phyloP scores from a whole-genome alignment of 75 land plant genomes.

The Sequoiadendron giganteum region DNA sequence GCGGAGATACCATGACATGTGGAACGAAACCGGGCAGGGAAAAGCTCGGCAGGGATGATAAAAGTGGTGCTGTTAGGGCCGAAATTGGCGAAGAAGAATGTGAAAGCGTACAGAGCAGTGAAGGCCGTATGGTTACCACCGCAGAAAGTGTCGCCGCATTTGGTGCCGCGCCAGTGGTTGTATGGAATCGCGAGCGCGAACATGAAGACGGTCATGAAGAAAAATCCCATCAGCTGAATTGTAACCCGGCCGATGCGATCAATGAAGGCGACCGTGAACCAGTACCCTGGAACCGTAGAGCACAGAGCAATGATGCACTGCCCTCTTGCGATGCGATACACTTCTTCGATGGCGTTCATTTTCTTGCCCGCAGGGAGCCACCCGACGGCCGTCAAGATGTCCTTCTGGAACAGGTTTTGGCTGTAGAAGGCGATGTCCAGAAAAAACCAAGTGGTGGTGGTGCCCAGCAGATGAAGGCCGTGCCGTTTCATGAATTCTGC shows the following conservation, averaged over 20 bases:
- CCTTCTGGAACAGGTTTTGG: conserved; percentile 36
- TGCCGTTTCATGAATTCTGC: conserved; percentile 8
- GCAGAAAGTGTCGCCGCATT: conserved; percentile 19
- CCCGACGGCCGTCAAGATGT: conserved; percentile 29
- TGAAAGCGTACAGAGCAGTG: conserved; percentile 34
- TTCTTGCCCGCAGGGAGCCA: conserved; percentile 22
- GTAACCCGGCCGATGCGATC: conserved; percentile 37
- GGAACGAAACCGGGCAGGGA: conserved; percentile 38
- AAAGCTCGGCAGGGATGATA: conserved; percentile 38
- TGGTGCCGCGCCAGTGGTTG: conserved; percentile 30
- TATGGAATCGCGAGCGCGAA: conserved; percentile 40
- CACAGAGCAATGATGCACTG: conserved; percentile 43
- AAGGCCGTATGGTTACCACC: conserved; percentile 34
- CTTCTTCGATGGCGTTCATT: conserved; percentile 39
- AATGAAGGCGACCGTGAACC: conserved; percentile 43
- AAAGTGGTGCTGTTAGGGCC: conserved; percentile 48
- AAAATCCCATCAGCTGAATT: conserved; percentile 51
- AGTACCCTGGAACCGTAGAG: conserved; percentile 44
- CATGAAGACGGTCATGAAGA: conserved; percentile 62
- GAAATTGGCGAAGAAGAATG: conserved; percentile 54
- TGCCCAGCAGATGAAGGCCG: conserved; percentile 18
- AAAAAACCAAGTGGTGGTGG: conserved; percentile 16
- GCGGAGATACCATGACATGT: conserved; percentile 48
- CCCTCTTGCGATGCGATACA: conserved; percentile 28
- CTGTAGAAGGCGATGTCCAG: conserved; percentile 21